Evolutionary conservation across 805 yeast species (phyloP), one percentile per base, ranked within the genome.

Genomic region (Schwanniomyces pseudopolymorphus): DNA sequence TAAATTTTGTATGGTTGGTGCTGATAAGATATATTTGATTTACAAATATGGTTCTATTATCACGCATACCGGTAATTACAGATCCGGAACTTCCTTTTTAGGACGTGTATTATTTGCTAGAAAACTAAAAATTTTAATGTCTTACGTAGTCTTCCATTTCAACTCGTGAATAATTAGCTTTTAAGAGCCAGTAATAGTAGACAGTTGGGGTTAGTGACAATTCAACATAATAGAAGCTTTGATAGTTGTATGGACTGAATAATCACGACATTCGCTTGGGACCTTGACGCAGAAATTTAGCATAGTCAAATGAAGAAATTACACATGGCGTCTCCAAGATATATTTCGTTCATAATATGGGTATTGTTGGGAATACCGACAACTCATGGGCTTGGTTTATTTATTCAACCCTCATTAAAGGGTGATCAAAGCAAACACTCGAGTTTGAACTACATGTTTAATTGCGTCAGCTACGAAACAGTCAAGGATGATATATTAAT

Each of bases 401-500:
- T 56, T 8, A 58, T 72, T 19, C 67, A 66, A 0, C 75, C 78
- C 2, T 53, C 63, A 7, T 56, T 55, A 31, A 56, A 53, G 1
- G 74, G 72, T 3, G 69, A 68, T 46, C 42, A 45, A n/a, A 48
- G 49, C 33, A 58, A 58, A 27, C 57, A 61, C 46, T 62, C 73
- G n/a, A 57, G 69, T 26, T 42, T 58, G 24, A 42, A 57, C 28
- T 60, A 69, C 53, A 53, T 71, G 33, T 46, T 53, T 37, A 63
- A 70, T 48, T 72, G 78, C 55, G 46, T 72, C 11, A 61, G 64
- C 33, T 72, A 72, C 52, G 53, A 57, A 10, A 67, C 75, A 6
- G 60, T 61, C 25, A 56, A 61, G 33, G 66, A 72, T 51, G 78
- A 72, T 44, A 60, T 72, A 24, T 54, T 72, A 16, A 57, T 69